Conservation (phyloP, 352 stramenopile species). For the Elongisporangium anandrum region DNA sequence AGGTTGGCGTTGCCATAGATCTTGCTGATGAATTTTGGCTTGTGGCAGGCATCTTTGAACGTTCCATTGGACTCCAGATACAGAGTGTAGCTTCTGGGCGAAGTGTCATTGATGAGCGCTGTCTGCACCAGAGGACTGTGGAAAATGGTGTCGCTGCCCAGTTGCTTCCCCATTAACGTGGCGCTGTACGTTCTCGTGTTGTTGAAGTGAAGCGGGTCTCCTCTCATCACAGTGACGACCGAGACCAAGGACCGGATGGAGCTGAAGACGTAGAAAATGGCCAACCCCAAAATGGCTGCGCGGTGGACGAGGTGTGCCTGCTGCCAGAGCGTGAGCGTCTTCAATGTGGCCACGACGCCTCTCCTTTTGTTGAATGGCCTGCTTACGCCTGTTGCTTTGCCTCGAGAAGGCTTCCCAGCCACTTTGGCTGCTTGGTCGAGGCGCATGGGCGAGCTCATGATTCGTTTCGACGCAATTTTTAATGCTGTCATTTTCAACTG, state of each 20-base stretch:
- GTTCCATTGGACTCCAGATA: conserved; percentile 25
- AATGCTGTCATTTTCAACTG: no score
- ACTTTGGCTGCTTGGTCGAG: no score
- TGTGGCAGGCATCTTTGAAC: conserved; percentile 14
- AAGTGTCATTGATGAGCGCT: conserved; percentile 11
- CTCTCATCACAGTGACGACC: background rate
- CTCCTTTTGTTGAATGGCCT: background rate
- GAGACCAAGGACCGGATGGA: background rate
- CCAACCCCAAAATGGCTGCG: background rate
- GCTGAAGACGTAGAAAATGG: background rate
- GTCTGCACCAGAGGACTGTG: conserved; percentile 23
- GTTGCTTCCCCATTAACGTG: conserved; percentile 8
- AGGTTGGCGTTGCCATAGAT: conserved; percentile 38
- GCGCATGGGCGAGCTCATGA: no score
- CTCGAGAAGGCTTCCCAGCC: background rate
- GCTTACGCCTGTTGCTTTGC: no score
- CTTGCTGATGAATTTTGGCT: conserved; percentile 4
- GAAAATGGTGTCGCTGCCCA: conserved; percentile 12
- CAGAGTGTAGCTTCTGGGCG: conserved; percentile 17
- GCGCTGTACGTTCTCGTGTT: background rate
- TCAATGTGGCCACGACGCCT: background rate
- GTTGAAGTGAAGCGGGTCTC: background rate
- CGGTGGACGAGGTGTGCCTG: background rate
- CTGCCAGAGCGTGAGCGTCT: background rate
- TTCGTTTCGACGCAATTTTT: no score